Evolutionary conservation across 75 land plant species (phyloP).

Genomic region (Pinus albicaulis): DNA sequence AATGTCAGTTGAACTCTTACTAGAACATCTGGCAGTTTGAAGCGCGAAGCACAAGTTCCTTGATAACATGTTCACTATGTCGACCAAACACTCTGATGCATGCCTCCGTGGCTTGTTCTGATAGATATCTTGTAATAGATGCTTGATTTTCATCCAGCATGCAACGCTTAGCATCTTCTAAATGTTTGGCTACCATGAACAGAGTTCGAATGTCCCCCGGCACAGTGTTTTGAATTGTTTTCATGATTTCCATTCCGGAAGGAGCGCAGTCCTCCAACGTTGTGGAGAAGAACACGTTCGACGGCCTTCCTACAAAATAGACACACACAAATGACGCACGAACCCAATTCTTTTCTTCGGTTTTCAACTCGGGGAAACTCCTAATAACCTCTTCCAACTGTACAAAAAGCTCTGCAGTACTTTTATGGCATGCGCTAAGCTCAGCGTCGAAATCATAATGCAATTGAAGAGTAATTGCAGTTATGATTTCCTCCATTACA

Average conservation of each 20-base stretch:
- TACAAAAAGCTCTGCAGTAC: not conserved
- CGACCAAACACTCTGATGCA: constrained; percentile 13
- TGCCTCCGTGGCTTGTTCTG: constrained; percentile 3
- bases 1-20: too few relatives aligned
- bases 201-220: constrained; percentile 8
- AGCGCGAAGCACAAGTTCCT: not conserved
- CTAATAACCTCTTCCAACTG: not conserved
- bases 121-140: too few relatives aligned
- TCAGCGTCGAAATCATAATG: not conserved
- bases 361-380: not conserved
- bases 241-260: not conserved
- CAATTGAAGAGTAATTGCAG: not conserved
- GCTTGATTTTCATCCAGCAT: not conserved
- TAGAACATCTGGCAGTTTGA: not conserved
- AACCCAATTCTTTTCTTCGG: not conserved
- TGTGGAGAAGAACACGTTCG: not conserved
- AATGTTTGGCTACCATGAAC: not conserved
- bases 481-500: not conserved
- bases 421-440: not conserved
- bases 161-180: not conserved
- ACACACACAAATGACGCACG: not conserved
- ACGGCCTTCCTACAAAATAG: not conserved
- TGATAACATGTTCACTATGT: not conserved
- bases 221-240: constrained; percentile 9
- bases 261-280: not conserved